A percentile compares a stretch with the other conserved stretches of the same genome.
Evolutionary conservation across 1,284 basidiomycete species (phyloP).

Genomic region (Cutaneotrichosporon mucoides): DNA sequence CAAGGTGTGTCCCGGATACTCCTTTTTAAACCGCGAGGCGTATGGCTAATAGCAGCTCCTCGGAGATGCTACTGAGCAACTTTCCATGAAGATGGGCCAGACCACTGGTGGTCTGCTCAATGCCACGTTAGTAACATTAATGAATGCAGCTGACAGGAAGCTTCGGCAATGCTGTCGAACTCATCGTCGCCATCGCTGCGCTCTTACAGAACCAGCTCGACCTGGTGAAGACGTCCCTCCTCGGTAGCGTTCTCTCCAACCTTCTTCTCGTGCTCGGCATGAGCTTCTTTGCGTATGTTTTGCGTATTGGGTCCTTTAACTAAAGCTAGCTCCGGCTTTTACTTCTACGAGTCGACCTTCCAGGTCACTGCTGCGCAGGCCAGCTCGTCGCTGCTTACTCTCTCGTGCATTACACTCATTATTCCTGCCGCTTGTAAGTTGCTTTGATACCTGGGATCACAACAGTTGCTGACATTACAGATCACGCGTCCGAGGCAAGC

Average conservation of each 20-base stretch:
- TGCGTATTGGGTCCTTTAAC: constrained; percentile 22
- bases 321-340: constrained; percentile 54
- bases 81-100: constrained; percentile 71
- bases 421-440: constrained; percentile 77
- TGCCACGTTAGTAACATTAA: constrained; percentile 58
- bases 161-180: constrained; percentile 55
- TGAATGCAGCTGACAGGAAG: constrained; percentile 13
- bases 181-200: constrained; percentile 83
- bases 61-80: constrained; percentile 81
- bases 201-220: constrained; percentile 74
- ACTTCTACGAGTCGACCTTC: constrained; percentile 66
- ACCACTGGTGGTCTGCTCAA: constrained; percentile 81
- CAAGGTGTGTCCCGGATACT: constrained; percentile 53
- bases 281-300: constrained; percentile 71
- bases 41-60: constrained; percentile 23
- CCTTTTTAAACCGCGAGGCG: no score
- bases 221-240: constrained; percentile 75
- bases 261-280: constrained; percentile 81
- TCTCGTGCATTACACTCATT: constrained; percentile 82
- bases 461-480: constrained; percentile 5
- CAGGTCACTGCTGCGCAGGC: constrained; percentile 79
- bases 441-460: constrained; percentile 2
- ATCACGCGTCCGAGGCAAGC: constrained; percentile 37
- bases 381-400: constrained; percentile 71
- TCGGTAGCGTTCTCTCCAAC: constrained; percentile 71